These are phyloP conservation scores for Leucocoprinus birnbaumii DNA, from an alignment of 768 basidiomycete species.

Conservation along the genomic window DNA sequence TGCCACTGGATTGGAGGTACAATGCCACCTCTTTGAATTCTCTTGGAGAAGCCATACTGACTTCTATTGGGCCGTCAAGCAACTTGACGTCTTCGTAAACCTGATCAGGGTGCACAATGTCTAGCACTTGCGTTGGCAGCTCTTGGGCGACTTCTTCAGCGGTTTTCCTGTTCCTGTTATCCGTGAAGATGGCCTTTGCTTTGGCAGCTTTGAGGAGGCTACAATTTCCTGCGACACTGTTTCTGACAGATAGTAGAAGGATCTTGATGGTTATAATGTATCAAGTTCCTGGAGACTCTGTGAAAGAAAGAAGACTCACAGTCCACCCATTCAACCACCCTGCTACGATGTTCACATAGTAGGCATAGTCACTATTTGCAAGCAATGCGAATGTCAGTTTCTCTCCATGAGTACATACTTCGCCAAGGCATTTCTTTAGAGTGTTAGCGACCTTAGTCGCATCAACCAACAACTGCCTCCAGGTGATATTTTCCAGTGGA, in stretches of 20 bases:
- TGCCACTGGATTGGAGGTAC: slow-evolving; percentile 13
- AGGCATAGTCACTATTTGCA: slow-evolving; percentile 10
- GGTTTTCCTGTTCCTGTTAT: neutral
- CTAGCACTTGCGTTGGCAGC: neutral
- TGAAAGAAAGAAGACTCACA: no score
- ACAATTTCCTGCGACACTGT: slow-evolving; percentile 6
- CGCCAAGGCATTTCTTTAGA: neutral
- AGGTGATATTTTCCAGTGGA: slow-evolving; percentile 8
- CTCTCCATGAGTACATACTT: no score
- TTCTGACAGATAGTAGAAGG: slow-evolving; percentile 7
- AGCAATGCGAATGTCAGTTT: slow-evolving; percentile 3
- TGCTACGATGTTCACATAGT: slow-evolving; percentile 10
- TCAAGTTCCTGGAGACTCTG: no score
- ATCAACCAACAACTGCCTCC: slow-evolving; percentile 6
- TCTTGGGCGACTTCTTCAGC: slow-evolving; percentile 4
- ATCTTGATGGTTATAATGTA: no score
- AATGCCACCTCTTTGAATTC: slow-evolving; percentile 5
- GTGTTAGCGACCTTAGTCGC: neutral
- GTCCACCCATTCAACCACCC: slow-evolving; percentile 11
- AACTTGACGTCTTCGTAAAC: neutral
- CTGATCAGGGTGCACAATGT: neutral
- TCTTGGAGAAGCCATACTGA: neutral
- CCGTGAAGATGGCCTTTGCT: slow-evolving; percentile 6
- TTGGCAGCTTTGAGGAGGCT: slow-evolving; percentile 7
- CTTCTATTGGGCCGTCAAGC: neutral